A percentile compares a stretch with the other conserved stretches of the same genome.
phyloP scores from a whole-genome alignment of 2,329 filamentous ascomycete species.

The Didymellaceae sp. region DNA sequence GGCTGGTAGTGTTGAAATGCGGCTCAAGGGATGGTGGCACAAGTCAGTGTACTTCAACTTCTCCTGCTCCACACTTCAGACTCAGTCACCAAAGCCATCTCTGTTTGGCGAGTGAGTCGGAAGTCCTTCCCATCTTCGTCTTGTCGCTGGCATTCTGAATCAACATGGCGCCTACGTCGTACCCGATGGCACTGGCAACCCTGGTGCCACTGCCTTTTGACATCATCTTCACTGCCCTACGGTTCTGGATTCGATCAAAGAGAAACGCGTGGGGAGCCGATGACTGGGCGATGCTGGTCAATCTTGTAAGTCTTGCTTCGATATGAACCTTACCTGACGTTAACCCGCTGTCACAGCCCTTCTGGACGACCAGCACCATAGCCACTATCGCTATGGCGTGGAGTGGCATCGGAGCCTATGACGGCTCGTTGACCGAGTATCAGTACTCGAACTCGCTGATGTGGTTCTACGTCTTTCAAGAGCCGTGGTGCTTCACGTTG shows the following conservation, averaged over 20 bases:
- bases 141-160: not conserved
- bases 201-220: slow-evolving; percentile 17
- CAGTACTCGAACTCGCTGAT: slow-evolving; percentile 17
- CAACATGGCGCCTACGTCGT: slow-evolving; percentile 20
- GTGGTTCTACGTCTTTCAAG: slow-evolving; percentile 23
- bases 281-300: slow-evolving; percentile 24
- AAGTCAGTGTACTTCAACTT: not conserved
- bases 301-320: slow-evolving; percentile 8
- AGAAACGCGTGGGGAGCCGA: slow-evolving; percentile 22
- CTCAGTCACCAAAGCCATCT: not conserved
- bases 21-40: not conserved
- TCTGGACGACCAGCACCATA: slow-evolving; percentile 13
- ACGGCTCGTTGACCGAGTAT: slow-evolving; percentile 9
- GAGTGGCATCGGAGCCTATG: slow-evolving; percentile 18
- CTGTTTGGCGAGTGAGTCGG: not conserved
- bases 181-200: slow-evolving; percentile 19
- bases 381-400: slow-evolving; percentile 20
- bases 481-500: slow-evolving; percentile 20
- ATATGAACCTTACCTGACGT: not conserved
- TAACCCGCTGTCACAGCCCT: slow-evolving; percentile 10
- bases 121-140: not conserved
- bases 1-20: slow-evolving; percentile 5
- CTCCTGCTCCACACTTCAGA: not conserved
- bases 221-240: slow-evolving; percentile 15
- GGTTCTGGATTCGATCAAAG: slow-evolving; percentile 19